Percentiles rank a stretch among this genome's conserved stretches.
These are phyloP conservation scores for Micractinium conductrix DNA, from an alignment of 139 green algal species.

Conservation along the genomic window DNA sequence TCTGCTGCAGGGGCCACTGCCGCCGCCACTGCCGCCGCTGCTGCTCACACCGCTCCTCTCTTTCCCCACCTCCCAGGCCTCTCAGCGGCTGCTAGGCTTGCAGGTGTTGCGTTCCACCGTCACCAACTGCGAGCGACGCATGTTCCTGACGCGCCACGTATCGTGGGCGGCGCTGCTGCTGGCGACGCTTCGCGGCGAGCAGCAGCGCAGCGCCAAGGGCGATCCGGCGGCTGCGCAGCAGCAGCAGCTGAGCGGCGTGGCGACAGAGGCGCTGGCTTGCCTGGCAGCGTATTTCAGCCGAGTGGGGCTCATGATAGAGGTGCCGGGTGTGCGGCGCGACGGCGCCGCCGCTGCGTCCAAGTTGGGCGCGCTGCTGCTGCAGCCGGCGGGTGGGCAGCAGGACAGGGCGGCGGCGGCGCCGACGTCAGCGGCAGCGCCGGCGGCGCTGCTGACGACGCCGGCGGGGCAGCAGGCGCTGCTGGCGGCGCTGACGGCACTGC, in stretches of 20 bases:
- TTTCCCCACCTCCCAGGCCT: neutral
- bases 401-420: neutral
- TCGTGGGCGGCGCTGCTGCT: slow-evolving; percentile 41
- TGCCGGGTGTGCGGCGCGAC: slow-evolving; percentile 59
- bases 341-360: slow-evolving; percentile 36
- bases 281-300: slow-evolving; percentile 47
- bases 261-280: slow-evolving; percentile 3
- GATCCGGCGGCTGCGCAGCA: too few relatives aligned
- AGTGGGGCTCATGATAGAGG: slow-evolving; percentile 51
- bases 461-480: slow-evolving; percentile 28
- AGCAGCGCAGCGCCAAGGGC: neutral
- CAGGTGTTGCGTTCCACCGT: slow-evolving; percentile 34
- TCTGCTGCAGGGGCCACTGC: too few relatives aligned
- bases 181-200: slow-evolving; percentile 29
- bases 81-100: neutral
- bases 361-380: slow-evolving; percentile 35
- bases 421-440: neutral
- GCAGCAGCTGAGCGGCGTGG: slow-evolving; percentile 6
- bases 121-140: slow-evolving; percentile 28
- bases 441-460: neutral
- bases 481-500: slow-evolving; percentile 32
- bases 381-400: slow-evolving; percentile 26
- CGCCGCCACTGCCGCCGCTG: too few relatives aligned
- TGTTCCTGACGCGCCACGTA: slow-evolving; percentile 22
- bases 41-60: neutral